Base-by-base conservation (phyloP, 352 stramenopile genomes). In the Pseudoperonospora humuli region DNA sequence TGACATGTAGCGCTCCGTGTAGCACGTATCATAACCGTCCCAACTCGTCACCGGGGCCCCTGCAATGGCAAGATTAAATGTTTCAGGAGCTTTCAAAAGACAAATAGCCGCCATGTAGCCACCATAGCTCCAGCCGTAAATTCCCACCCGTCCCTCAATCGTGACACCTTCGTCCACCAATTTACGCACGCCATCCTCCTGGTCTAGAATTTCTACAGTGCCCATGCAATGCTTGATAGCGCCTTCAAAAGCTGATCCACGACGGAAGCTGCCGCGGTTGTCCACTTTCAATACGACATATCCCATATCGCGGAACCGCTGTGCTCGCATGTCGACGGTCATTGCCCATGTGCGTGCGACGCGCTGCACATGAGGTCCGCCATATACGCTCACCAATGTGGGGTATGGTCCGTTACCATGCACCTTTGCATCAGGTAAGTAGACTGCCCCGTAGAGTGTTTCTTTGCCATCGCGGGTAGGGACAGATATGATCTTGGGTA, bases 11-110 rank as follows among this genome's bases (percentile, higher is more conserved):
- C 95, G 70, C 55, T 98, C 95, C 43, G 96, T 98, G 70, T 99
- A 98, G 62, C 97, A 97, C 38, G 95, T 98, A 64, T 99, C 96
- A 60, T 99, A 99, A 29, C 95, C 95, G 62, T 98, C 91, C 95
- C 96, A 98, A 49, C 81, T 95, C 3, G 96, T 98, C 15, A 98
- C 95, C 2, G 95, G 96, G 5, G 96, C 96, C 41, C 96, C 95
- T 0, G 93, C 85, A 21, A 98, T 96, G 17, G 90, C 95, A 25
- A 95, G 84, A 51, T 95, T 93, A 64, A 98, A 98, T 7, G 95
- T 89, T 62, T 97, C 82, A 4, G 94, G 93, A 13, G 91, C 89
- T 55, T 97, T 95, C 70, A 96, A 94, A 24, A 98, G 74, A 51
- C 87, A 96, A 75, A 98, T 98, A 36, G 91, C 82, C 39, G 89